Evolutionary conservation across 2,329 filamentous ascomycete genomes (phyloP), one percentile per base, ranked within the genome.

Genomic region (Hypoxylon sp.): DNA sequence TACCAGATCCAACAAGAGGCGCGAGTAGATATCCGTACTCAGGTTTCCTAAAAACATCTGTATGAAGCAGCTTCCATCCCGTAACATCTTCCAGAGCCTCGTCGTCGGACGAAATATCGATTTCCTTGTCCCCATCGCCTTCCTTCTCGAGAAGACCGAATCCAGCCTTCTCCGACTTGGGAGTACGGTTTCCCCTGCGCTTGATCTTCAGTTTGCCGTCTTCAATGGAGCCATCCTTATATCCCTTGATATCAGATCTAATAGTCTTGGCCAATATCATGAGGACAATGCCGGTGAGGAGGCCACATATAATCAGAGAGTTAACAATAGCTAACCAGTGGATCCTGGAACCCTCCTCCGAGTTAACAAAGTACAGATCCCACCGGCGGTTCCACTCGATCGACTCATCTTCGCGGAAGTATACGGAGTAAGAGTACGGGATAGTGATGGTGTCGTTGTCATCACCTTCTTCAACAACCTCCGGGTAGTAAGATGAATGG

Each of bases 261-360:
- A 95, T 88, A 0, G 94, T 97, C 74, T 92, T 89, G 31, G 92
- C 87, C 73, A 96, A 84, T 67, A 97, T 94, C 77, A 97, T 92
- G 65, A 93, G 88, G 24, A 96, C 92, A 37, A 94, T 90, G 17
- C 91, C 90, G 1, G 92, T 94, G 46, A 97, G 83, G 37, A 96
- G 83, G 5, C 91, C 91, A 54, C 91, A 93, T 72, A 97, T 96
- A 71, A 94, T 91, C 71, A 97, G 80, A 0, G 93, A 96, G 81
- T 97, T 97, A 79, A 96, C 80, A 70, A 97, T 95, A 37, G 94
- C 93, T 62, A 97, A 85, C 92, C 93, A 97, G 78, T 97, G 94
- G 24, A 95, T 93, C 77, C 89, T 90, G 26, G 88, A 90, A 50
- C 92, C 92, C 72, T 95, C 92, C 64, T 93, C 91, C 77, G 96